Base-by-base conservation (phyloP, 352 stramenopile species). In the Peronospora tabacina region DNA sequence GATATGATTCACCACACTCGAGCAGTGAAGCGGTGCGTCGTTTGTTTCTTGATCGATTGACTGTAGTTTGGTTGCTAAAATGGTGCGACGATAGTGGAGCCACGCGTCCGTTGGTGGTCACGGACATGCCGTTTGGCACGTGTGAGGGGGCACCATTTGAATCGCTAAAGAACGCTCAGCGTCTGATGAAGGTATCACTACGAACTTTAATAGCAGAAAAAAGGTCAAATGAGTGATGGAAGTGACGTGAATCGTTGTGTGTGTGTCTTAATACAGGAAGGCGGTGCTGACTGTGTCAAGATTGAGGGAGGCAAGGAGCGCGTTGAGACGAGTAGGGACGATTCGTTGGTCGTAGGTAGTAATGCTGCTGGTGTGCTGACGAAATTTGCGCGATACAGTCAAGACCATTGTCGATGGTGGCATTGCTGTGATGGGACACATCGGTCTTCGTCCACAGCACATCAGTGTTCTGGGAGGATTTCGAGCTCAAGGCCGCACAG, bases 1-100 rank as follows among this genome's bases (percentile, higher is more conserved):
- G 86, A 98, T 51, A 99, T 99, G 75, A 92, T 99, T 37, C 87
- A 99, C 68, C 96, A 99, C 74, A 98, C 94, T 47, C 71, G 90
- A 58, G 90, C 94, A 5, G 96, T 98, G 15, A 93, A 95, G 56
- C 76, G 94, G 68, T 92, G 51, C n/a, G 70, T 66, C 62, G 3
- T 12, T 36, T 1, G 20, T n/a, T 32, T 32, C 12, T 32, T 32
- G 8, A 30, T 2, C 9, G 26, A 9, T 12, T 32, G 28, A 12
- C 28, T 13, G 10, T 32, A 32, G 10, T 12, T 12, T 32, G 28
- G 28, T 32, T 32, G 28, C 28, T 12, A 12, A 32, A 32, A 32
- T 10, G 30, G 11, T 57, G n/a, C 51, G 33, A 24, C 45, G 53
- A 19, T 55, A 89, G 76, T 52, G 86, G 84, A 32, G 83, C 80